Evolutionary conservation across 768 basidiomycete genomes (phyloP).

Genomic region (Tephrocybe rancida): DNA sequence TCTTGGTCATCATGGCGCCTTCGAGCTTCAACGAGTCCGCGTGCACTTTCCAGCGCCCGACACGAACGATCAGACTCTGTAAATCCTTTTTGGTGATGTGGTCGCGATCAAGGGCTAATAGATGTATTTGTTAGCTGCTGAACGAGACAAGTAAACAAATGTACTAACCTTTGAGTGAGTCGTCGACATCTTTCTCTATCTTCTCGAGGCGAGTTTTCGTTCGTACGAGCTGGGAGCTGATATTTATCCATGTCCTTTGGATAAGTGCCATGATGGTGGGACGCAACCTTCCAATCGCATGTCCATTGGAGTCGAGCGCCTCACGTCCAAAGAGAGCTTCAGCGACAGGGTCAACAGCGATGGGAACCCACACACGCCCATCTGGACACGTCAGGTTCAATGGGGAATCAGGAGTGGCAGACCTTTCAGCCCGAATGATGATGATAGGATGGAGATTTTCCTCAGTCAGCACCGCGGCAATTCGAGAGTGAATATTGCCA

Average conservation of each 20-base stretch:
- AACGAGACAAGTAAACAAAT: no score
- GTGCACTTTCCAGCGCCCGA: constrained; percentile 21
- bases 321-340: background rate
- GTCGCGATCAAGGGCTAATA: constrained; percentile 19
- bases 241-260: background rate
- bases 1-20: constrained; percentile 9
- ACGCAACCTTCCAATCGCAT: background rate
- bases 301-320: background rate
- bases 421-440: background rate
- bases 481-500: background rate
- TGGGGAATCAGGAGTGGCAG: no score
- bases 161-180: background rate
- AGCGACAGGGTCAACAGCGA: constrained; percentile 3
- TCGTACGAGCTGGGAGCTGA: background rate
- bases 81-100: constrained; percentile 16
- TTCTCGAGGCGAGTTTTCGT: background rate
- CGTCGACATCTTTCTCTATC: background rate
- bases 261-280: background rate
- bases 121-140: background rate
- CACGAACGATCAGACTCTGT: constrained; percentile 15
- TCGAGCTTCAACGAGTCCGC: constrained; percentile 2
- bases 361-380: background rate
- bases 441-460: background rate
- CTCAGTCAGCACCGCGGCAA: background rate
- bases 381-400: background rate